phyloP scores from a whole-genome alignment of 106 monocot species.

The Ottelia alismoides region DNA sequence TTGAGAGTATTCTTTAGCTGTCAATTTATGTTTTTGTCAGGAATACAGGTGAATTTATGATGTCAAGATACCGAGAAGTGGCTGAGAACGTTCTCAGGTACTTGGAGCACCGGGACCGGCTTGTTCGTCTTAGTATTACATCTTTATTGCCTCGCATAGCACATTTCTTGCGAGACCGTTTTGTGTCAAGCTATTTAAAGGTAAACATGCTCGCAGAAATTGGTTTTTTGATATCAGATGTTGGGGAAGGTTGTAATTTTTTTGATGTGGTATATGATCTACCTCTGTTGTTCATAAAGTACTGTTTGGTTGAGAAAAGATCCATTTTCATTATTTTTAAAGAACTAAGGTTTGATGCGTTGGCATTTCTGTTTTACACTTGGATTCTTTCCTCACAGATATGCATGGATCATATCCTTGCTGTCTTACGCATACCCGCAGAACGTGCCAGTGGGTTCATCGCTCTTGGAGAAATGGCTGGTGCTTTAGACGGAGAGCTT shows the following conservation, averaged over 20 bases:
- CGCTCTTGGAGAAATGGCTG: slow-evolving; percentile 98
- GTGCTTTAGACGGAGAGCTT: slow-evolving; percentile 89
- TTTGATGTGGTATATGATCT: slow-evolving; percentile 2
- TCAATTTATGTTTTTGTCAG: too few species aligned
- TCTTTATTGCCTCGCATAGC: slow-evolving; percentile 98
- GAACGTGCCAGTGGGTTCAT: slow-evolving; percentile 92
- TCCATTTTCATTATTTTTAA: too few species aligned
- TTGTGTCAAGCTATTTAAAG: slow-evolving; percentile 94
- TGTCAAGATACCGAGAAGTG: slow-evolving; percentile 98
- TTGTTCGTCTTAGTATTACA: slow-evolving; percentile 95
- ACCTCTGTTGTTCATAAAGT: too few species aligned
- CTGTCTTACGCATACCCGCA: slow-evolving; percentile 75
- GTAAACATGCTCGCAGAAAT: slow-evolving; percentile 16
- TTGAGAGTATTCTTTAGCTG: too few species aligned
- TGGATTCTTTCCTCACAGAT: too few species aligned
- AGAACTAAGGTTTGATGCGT: too few species aligned
- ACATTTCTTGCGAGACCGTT: slow-evolving; percentile 94
- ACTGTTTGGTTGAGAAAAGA: too few species aligned
- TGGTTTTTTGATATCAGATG: not conserved
- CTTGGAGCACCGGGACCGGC: slow-evolving; percentile 84
- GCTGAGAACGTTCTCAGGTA: slow-evolving; percentile 95
- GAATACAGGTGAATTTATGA: slow-evolving; percentile 99
- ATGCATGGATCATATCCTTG: slow-evolving; percentile 96
- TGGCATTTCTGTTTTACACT: too few species aligned
- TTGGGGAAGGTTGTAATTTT: slow-evolving; percentile 1